phyloP scores from a whole-genome alignment of 331 rosid species.

The Phaseolus coccineus region DNA sequence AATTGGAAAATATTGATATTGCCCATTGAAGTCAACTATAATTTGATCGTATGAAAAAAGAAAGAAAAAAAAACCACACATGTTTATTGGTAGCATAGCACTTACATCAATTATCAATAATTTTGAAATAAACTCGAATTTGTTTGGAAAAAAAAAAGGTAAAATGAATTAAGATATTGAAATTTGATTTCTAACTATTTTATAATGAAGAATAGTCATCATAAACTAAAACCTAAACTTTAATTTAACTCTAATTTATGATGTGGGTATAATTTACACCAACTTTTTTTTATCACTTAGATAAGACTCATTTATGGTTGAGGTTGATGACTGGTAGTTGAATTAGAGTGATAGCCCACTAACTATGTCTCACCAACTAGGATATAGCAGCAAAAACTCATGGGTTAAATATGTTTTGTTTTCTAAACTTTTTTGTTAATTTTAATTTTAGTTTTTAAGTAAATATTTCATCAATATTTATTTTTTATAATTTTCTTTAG shows the following conservation, averaged over 20 bases:
- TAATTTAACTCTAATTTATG: not conserved
- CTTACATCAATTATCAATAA: not conserved
- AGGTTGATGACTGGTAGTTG: not conserved
- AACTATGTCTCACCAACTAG: not conserved
- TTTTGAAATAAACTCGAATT: not conserved
- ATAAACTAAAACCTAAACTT: not conserved
- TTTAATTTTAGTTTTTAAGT: too few species aligned
- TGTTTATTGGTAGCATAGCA: too few species aligned
- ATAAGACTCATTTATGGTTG: not conserved
- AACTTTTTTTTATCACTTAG: not conserved
- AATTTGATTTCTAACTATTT: too few species aligned
- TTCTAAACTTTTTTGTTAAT: too few species aligned
- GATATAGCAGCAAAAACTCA: not conserved
- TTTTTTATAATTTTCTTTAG: too few species aligned
- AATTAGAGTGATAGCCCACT: not conserved
- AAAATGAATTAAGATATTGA: not conserved
- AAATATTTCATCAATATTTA: too few species aligned
- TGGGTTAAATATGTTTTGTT: too few species aligned
- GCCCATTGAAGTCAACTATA: not conserved
- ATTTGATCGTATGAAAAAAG: not conserved
- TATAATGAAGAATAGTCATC: not conserved
- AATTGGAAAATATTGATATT: not conserved
- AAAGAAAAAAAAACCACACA: not conserved
- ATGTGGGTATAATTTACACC: not conserved
- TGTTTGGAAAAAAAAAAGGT: not conserved